Percentiles rank a stretch among this genome's conserved stretches.
phyloP scores from a whole-genome alignment of 306 rosid genomes.

The Fragaria vesca region DNA sequence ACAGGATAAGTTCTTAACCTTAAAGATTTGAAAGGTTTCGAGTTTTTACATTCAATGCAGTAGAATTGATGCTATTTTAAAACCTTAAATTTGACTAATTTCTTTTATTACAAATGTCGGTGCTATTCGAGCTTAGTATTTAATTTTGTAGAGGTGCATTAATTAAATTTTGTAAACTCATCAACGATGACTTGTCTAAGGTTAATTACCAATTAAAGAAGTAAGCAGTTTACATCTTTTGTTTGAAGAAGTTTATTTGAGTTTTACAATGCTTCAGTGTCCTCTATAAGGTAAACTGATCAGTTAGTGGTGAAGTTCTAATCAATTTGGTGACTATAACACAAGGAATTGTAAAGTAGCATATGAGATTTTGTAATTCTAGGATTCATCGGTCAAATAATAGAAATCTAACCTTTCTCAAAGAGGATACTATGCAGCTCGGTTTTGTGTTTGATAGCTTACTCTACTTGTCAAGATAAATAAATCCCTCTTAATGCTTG shows the following conservation, averaged over 20 bases:
- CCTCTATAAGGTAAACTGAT: background rate
- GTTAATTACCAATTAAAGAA: background rate
- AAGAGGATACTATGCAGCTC: background rate
- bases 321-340: background rate
- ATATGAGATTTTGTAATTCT: background rate
- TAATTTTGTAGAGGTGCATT: background rate
- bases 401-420: slow-evolving; percentile 3
- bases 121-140: background rate
- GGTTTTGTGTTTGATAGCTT: background rate
- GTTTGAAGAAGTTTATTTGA: background rate
- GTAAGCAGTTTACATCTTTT: background rate
- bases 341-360: background rate
- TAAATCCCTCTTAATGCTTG: background rate
- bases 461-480: background rate
- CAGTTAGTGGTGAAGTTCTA: background rate
- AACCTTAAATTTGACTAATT: background rate
- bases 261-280: background rate
- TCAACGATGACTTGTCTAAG: background rate
- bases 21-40: background rate
- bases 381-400: background rate
- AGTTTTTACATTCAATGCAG: background rate
- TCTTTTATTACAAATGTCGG: background rate
- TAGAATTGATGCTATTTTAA: background rate
- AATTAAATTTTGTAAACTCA: background rate
- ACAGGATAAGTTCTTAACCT: background rate